A percentile compares a stretch with the other conserved stretches of the same genome.
Evolutionary conservation across 2,329 filamentous ascomycete species (phyloP).

Genomic region (Pseudopithomyces chartarum): DNA sequence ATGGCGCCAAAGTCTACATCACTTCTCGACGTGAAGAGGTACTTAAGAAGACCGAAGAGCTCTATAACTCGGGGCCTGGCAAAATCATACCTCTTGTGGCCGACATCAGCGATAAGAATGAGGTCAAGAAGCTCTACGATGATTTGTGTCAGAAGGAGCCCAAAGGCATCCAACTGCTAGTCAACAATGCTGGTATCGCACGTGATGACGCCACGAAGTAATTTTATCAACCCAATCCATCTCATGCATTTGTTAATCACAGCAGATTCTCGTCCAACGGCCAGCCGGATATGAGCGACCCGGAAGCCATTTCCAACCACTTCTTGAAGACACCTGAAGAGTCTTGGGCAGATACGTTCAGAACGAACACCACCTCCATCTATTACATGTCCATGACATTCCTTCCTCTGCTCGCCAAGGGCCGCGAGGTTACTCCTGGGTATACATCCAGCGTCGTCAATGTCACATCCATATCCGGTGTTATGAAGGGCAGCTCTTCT

Average conservation of each 20-base stretch:
- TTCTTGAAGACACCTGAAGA: conserved; percentile 55
- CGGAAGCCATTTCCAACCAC: conserved; percentile 56
- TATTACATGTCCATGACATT: conserved; percentile 62
- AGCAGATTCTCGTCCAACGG: conserved; percentile 49
- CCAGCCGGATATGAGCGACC: conserved; percentile 54
- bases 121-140: conserved; percentile 48
- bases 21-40: conserved; percentile 38
- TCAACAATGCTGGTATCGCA: conserved; percentile 61
- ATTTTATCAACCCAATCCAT: background rate
- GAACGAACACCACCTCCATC: conserved; percentile 56
- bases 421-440: conserved; percentile 50
- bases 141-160: conserved; percentile 53
- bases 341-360: conserved; percentile 56
- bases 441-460: conserved; percentile 60
- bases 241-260: background rate
- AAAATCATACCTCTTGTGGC: conserved; percentile 49
- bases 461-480: conserved; percentile 57
- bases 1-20: conserved; percentile 60
- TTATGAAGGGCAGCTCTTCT: conserved; percentile 56
- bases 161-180: conserved; percentile 59
- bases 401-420: conserved; percentile 59
- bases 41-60: conserved; percentile 51
- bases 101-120: conserved; percentile 54
- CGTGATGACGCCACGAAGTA: conserved; percentile 50
- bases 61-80: conserved; percentile 53